These are phyloP conservation scores for Rhizopogon roseolus DNA, from an alignment of 768 basidiomycete species.

Conservation along the genomic window DNA sequence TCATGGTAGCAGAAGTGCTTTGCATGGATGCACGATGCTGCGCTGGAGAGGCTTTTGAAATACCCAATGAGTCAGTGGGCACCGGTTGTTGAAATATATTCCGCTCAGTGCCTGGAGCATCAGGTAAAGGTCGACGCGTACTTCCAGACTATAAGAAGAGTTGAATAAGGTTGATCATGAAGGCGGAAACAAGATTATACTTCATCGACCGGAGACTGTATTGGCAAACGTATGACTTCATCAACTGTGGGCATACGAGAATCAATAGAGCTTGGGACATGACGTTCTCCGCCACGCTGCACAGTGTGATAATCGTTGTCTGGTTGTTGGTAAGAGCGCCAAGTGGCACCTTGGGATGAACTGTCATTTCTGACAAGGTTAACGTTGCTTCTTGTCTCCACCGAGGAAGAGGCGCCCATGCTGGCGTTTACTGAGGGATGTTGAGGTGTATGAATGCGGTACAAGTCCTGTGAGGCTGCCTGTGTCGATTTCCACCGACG, in stretches of 20 bases:
- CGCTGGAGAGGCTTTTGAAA: not conserved
- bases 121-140: constrained; percentile 16
- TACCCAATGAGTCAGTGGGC: not conserved
- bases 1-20: constrained; percentile 12
- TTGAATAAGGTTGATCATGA: not conserved
- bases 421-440: not conserved
- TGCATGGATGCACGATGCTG: constrained; percentile 3
- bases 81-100: not conserved
- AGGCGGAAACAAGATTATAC: constrained; percentile 3
- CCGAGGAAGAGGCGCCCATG: constrained; percentile 16
- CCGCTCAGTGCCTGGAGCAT: constrained; percentile 11
- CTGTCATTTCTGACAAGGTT: constrained; percentile 9
- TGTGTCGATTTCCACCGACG: constrained; percentile 23
- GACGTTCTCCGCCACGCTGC: not conserved
- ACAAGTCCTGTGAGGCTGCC: constrained; percentile 9
- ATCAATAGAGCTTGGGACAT: constrained; percentile 4
- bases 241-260: constrained; percentile 7
- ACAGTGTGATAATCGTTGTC: not conserved
- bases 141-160: constrained; percentile 2
- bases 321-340: constrained; percentile 6
- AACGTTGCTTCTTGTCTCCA: constrained; percentile 12
- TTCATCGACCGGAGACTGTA: constrained; percentile 10
- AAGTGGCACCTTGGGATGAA: not conserved
- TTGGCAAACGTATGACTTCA: not conserved
- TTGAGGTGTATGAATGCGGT: constrained; percentile 8